These are phyloP conservation scores for Carex kokanica DNA, from an alignment of 176 grass and related monocot species.

Conservation along the genomic window DNA sequence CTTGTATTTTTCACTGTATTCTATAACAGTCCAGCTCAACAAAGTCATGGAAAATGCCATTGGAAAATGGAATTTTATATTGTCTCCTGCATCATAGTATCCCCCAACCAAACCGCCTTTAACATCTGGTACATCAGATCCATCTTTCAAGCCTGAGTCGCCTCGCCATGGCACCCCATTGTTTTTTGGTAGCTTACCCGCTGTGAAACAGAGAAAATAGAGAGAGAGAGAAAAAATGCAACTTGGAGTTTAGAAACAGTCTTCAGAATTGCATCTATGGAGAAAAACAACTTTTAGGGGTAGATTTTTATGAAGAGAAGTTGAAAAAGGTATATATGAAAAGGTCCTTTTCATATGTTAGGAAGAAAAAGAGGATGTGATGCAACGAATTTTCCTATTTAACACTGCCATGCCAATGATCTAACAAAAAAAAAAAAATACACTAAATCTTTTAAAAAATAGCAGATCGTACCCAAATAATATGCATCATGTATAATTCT, in stretches of 20 bases:
- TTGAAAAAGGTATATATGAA: neutral
- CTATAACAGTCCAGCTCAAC: constrained; percentile 93
- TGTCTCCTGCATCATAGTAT: constrained; percentile 95
- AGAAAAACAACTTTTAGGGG: neutral
- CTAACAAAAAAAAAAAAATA: neutral
- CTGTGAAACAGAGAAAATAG: constrained; percentile 33
- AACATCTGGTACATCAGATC: constrained; percentile 44
- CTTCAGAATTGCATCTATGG: neutral
- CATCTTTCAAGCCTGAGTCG: constrained; percentile 62
- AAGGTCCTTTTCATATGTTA: constrained; percentile 3
- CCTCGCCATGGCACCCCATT: constrained; percentile 80
- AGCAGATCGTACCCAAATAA: neutral
- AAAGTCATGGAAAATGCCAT: constrained; percentile 97
- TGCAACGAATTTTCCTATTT: neutral
- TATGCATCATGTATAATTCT: neutral
- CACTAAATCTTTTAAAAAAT: neutral
- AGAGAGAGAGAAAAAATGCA: neutral
- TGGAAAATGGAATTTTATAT: constrained; percentile 98
- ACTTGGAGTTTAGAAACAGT: neutral
- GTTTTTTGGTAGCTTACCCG: constrained; percentile 83
- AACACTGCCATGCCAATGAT: neutral
- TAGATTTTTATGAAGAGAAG: neutral
- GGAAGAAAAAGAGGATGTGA: neutral
- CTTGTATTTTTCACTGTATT: constrained; percentile 87
- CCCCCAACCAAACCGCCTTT: constrained; percentile 85